These are phyloP conservation scores for Nakazawaea anatomiae DNA, from an alignment of 805 yeast genomes.

Conservation along the genomic window DNA sequence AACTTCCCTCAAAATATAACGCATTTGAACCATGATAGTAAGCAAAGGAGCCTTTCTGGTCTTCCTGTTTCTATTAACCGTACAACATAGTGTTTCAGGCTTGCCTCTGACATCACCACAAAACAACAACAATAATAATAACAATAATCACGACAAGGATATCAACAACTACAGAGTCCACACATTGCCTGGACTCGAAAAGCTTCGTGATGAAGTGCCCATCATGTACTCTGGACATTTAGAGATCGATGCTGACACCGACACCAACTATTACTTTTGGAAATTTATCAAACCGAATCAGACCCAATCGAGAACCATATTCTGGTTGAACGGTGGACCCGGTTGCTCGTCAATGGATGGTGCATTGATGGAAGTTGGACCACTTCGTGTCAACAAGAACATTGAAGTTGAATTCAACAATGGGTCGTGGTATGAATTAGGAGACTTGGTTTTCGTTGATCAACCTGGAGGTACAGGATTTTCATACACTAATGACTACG, in stretches of 20 bases:
- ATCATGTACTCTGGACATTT: conserved; percentile 65
- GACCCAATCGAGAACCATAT: conserved; percentile 32
- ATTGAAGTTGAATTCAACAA: conserved; percentile 43
- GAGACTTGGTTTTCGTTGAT: conserved; percentile 81
- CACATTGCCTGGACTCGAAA: conserved; percentile 21
- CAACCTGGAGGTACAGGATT: conserved; percentile 96
- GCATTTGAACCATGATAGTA: no score
- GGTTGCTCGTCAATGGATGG: conserved; percentile 99
- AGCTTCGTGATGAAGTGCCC: conserved; percentile 29
- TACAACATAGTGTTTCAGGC: not conserved
- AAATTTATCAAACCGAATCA: conserved; percentile 35
- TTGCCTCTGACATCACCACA: not conserved
- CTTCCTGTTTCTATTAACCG: no score
- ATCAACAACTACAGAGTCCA: conserved; percentile 14
- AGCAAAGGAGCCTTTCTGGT: no score
- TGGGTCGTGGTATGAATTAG: conserved; percentile 81
- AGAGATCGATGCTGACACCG: conserved; percentile 44
- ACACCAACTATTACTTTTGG: conserved; percentile 75
- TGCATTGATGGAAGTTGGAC: conserved; percentile 88
- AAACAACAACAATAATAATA: not conserved
- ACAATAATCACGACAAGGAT: not conserved
- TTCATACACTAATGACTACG: conserved; percentile 54
- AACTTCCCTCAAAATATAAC: no score
- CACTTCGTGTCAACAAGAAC: conserved; percentile 55
- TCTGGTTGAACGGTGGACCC: conserved; percentile 98